These are phyloP conservation scores for Blastobotrys persicus DNA, from an alignment of 1,139 yeast genomes.

Conservation along the genomic window DNA sequence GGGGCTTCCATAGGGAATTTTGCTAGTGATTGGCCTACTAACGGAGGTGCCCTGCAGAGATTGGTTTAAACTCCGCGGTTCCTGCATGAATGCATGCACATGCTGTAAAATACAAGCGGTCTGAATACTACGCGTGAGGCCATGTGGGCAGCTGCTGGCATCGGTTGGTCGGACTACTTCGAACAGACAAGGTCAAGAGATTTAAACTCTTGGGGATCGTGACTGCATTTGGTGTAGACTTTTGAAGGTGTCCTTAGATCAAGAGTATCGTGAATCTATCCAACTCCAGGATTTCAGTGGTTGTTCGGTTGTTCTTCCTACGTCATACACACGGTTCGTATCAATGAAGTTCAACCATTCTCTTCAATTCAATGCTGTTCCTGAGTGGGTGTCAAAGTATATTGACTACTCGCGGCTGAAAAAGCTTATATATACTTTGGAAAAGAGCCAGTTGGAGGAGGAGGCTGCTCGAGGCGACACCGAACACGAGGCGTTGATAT, in stretches of 20 bases:
- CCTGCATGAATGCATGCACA: neutral
- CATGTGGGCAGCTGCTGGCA: neutral
- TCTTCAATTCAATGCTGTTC: slow-evolving; percentile 73
- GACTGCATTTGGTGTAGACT: neutral
- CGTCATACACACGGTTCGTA: slow-evolving; percentile 1
- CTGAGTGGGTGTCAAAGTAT: slow-evolving; percentile 73
- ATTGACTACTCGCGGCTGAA: slow-evolving; percentile 64
- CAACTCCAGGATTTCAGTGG: neutral
- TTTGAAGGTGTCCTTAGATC: neutral
- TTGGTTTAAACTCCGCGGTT: neutral
- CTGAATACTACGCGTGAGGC: neutral
- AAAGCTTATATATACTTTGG: slow-evolving; percentile 54
- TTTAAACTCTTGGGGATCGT: neutral
- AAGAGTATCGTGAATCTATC: neutral
- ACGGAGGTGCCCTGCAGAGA: no score
- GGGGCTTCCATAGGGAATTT: no score
- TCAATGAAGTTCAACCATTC: slow-evolving; percentile 75
- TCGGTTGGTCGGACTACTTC: neutral
- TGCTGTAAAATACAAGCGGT: neutral
- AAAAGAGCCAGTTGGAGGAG: slow-evolving; percentile 36
- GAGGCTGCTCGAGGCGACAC: slow-evolving; percentile 36
- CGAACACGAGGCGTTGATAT: slow-evolving; percentile 39
- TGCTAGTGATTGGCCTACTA: no score
- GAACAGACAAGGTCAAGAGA: neutral
- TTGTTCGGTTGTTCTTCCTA: neutral